Evolutionary conservation across 1,139 yeast genomes (phyloP).

Genomic region (Suhomyces guaymorum): DNA sequence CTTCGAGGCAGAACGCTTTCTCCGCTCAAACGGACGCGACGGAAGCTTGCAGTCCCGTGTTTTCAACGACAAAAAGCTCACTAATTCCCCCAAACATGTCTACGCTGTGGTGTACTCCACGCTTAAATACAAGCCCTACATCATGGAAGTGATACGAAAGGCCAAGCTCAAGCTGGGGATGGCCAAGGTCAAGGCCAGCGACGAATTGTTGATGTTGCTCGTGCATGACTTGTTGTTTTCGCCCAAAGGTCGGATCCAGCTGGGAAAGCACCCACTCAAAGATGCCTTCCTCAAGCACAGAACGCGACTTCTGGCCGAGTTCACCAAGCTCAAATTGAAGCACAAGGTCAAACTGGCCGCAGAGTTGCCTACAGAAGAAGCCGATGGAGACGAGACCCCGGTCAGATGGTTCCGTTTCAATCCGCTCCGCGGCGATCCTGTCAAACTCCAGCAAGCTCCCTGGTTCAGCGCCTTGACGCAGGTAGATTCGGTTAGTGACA

Average conservation of each 20-base stretch:
- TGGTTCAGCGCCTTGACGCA: slow-evolving; percentile 48
- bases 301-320: slow-evolving; percentile 79
- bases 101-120: slow-evolving; percentile 83
- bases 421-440: slow-evolving; percentile 47
- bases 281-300: slow-evolving; percentile 77
- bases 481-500: slow-evolving; percentile 49
- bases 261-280: slow-evolving; percentile 86
- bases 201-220: slow-evolving; percentile 58
- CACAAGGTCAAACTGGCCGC: slow-evolving; percentile 49
- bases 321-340: slow-evolving; percentile 72
- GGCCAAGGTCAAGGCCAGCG: slow-evolving; percentile 41
- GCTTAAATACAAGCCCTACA: slow-evolving; percentile 63
- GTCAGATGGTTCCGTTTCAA: slow-evolving; percentile 88
- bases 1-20: slow-evolving; percentile 58
- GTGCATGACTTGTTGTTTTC: slow-evolving; percentile 82
- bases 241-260: slow-evolving; percentile 77
- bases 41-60: slow-evolving; percentile 67
- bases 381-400: slow-evolving; percentile 66
- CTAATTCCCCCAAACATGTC: slow-evolving; percentile 68
- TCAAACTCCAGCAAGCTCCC: slow-evolving; percentile 39
- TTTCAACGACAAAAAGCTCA: slow-evolving; percentile 48
- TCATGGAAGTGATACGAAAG: slow-evolving; percentile 61
- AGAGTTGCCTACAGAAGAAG: slow-evolving; percentile 36
- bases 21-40: slow-evolving; percentile 23
- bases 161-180: slow-evolving; percentile 55